Base-by-base conservation (phyloP, 495 filamentous ascomycete genomes). In the Aspergillus haitiensis region DNA sequence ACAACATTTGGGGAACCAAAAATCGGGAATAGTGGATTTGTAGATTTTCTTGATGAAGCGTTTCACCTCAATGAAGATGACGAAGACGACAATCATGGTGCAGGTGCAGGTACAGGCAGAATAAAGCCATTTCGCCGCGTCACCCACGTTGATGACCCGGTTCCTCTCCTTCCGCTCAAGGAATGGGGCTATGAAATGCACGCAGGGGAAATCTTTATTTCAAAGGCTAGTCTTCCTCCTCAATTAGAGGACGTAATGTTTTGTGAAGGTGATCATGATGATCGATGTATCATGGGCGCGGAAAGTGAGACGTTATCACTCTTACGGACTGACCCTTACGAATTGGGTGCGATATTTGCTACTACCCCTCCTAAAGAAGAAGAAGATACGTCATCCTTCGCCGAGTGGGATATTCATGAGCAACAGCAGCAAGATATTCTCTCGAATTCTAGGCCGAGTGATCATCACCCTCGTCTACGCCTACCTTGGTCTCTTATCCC, bases 1-100 rank as follows among this genome's bases (percentile, higher is more conserved):
- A 97, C 93, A 12, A 98, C 94, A 2, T 98, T 97, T 69, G 94
- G 94, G 13, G 92, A 98, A 70, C 94, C 94, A 16, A 83, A 86
- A 48, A 71, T 95, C 12, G 94, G 94, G 2, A 98, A 98, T 72
- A 67, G 74, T 31, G 86, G 70, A 6, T 81, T 98, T 58, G 86
- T 78, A 10, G 63, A 75, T 5, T 98, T 87, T 60, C 69, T 96
- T 5, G 83, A 94, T 63, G 63, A 70, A 0, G 76, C 79, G 6
- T 97, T 97, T 70, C 70, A 76, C 3, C 73, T 88, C 34, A 52
- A 33, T 39, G 58, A 32, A 11, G 66, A 33, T 58, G 66, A 42
- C 56, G 60, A 52, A 7, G 53, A 73, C n/a, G 63, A 67, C n/a
- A 16, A 21, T 3, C 1, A 27, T 27, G 21, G 21, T 27, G 3